Conservation (phyloP, 2,329 filamentous ascomycete genomes). For the Colletotrichum karsti region DNA sequence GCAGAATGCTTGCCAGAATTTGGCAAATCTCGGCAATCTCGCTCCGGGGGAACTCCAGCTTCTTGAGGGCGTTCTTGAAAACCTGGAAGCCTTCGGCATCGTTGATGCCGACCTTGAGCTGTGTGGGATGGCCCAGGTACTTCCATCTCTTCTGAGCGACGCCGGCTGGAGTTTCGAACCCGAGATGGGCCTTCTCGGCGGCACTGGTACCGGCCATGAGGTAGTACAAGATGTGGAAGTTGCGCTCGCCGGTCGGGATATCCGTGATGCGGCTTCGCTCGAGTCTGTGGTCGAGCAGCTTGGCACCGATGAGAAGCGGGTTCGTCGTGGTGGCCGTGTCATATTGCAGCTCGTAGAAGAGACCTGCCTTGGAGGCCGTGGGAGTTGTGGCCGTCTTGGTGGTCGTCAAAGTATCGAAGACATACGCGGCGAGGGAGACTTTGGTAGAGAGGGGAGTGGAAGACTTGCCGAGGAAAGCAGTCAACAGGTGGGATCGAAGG, state of each 20-base stretch:
- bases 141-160: slow-evolving; percentile 83
- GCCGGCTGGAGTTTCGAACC: slow-evolving; percentile 60
- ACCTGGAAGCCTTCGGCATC: slow-evolving; percentile 95
- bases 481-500: slow-evolving; percentile 86
- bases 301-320: slow-evolving; percentile 90
- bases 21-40: slow-evolving; percentile 98
- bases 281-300: slow-evolving; percentile 90
- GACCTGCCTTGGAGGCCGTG: slow-evolving; percentile 92
- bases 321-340: slow-evolving; percentile 86
- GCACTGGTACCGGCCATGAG: slow-evolving; percentile 90
- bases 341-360: slow-evolving; percentile 97
- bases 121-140: slow-evolving; percentile 94
- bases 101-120: slow-evolving; percentile 96
- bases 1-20: slow-evolving; percentile 90
- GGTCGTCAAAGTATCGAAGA: slow-evolving; percentile 95
- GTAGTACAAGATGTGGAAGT: slow-evolving; percentile 97
- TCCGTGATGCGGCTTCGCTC: slow-evolving; percentile 91
- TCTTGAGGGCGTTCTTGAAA: slow-evolving; percentile 94
- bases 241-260: slow-evolving; percentile 94
- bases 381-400: slow-evolving; percentile 97
- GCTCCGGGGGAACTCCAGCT: slow-evolving; percentile 90
- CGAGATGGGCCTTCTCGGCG: slow-evolving; percentile 88
- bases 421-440: slow-evolving; percentile 89
- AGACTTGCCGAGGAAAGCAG: slow-evolving; percentile 86
- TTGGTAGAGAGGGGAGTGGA: slow-evolving; percentile 94